A percentile compares a stretch with the other conserved stretches of the same genome.
phyloP scores from a whole-genome alignment of 805 yeast genomes.

The Kregervanrija pseudodelftensis region DNA sequence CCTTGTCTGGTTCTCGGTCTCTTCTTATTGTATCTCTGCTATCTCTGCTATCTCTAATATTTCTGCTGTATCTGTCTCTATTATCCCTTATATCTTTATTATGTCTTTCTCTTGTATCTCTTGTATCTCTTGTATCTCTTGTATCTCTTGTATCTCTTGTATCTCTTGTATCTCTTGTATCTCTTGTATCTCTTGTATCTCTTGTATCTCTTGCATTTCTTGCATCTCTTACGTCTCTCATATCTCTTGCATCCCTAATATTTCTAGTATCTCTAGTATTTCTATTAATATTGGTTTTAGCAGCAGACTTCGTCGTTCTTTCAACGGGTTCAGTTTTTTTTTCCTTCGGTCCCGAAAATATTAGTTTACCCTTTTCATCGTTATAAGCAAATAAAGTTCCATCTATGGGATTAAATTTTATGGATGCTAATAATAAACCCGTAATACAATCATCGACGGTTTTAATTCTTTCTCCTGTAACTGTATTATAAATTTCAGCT shows the following conservation, averaged over 20 bases:
- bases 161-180: too few species aligned
- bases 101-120: neutral
- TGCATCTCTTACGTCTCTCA: too few species aligned
- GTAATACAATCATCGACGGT: constrained; percentile 21
- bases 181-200: too few species aligned
- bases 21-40: neutral
- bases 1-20: constrained; percentile 1
- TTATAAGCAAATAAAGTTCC: constrained; percentile 13
- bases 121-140: neutral
- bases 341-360: too few species aligned
- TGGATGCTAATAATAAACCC: constrained; percentile 10
- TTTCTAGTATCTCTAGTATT: too few species aligned
- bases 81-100: neutral
- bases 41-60: neutral
- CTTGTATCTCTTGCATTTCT: too few species aligned
- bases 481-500: constrained; percentile 30
- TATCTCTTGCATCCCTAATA: too few species aligned
- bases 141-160: too few species aligned
- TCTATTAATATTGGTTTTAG: constrained; percentile 7
- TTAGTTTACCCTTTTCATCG: constrained; percentile 11
- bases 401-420: constrained; percentile 15
- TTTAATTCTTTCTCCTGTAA: constrained; percentile 18
- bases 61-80: constrained; percentile 1
- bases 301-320: too few species aligned
- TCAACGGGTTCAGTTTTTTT: too few species aligned